A percentile compares a stretch with the other conserved stretches of the same genome.
phyloP scores from a whole-genome alignment of 1,139 yeast species.

The Yarrowia galli region DNA sequence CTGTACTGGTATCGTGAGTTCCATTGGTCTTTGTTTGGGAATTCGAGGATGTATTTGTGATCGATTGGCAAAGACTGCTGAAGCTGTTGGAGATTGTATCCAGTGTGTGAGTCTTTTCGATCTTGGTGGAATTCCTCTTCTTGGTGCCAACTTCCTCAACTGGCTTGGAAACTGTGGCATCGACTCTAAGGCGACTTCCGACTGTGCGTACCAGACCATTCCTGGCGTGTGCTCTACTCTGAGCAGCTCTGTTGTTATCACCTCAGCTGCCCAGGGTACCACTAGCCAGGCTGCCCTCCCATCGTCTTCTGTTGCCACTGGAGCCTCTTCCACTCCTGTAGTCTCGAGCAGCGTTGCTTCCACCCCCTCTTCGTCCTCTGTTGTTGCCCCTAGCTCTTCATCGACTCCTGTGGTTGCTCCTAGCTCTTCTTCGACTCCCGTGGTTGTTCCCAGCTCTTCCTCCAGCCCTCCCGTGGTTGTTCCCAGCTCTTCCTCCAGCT shows the following conservation, averaged over 20 bases:
- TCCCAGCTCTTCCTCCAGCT: background rate
- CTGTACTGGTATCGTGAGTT: background rate
- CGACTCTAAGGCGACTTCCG: background rate
- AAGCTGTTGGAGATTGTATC: conserved; percentile 14
- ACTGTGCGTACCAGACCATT: conserved; percentile 10
- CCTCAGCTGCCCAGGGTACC: conserved; percentile 1
- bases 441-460: too few relatives aligned
- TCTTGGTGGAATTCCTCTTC: conserved; percentile 1
- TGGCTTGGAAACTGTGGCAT: conserved; percentile 12
- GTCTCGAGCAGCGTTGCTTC: too few relatives aligned
- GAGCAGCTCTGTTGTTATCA: conserved; percentile 9
- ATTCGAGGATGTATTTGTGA: background rate
- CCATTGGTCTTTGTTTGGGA: conserved; percentile 11
- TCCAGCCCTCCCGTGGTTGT: background rate
- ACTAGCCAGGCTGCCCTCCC: background rate
- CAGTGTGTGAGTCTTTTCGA: conserved; percentile 13
- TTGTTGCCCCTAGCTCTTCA: too few relatives aligned
- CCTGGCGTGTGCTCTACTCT: conserved; percentile 2
- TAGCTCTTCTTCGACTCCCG: too few relatives aligned
- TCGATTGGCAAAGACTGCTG: conserved; percentile 4
- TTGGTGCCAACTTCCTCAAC: conserved; percentile 20
- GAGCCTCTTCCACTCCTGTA: too few relatives aligned
- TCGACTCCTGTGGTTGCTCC: too few relatives aligned
- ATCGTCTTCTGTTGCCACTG: too few relatives aligned
- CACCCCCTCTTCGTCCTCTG: too few relatives aligned